phyloP scores from a whole-genome alignment of 2,329 filamentous ascomycete species.

The Monosporascus sp. region DNA sequence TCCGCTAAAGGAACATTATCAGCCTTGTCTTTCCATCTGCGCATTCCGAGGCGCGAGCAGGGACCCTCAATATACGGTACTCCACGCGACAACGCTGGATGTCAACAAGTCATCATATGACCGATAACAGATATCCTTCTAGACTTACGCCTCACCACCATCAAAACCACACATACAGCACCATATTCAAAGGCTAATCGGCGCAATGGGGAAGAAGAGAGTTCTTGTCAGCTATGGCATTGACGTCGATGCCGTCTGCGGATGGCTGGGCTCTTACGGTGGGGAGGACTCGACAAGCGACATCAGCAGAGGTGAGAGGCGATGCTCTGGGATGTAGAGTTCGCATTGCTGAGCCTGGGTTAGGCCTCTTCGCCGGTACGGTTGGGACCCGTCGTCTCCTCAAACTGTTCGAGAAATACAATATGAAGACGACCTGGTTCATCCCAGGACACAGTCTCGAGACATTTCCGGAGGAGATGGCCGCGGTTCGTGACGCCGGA shows the following conservation, averaged over 20 bases:
- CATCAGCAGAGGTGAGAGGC: slow-evolving; percentile 56
- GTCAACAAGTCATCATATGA: too few species aligned
- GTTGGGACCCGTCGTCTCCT: slow-evolving; percentile 60
- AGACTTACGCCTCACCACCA: too few species aligned
- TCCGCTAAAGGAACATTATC: too few species aligned
- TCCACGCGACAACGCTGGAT: too few species aligned
- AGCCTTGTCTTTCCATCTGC: too few species aligned
- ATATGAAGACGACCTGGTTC: slow-evolving; percentile 49
- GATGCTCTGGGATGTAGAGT: too few species aligned
- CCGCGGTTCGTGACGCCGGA: slow-evolving; percentile 54
- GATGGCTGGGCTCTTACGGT: slow-evolving; percentile 71
- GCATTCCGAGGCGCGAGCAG: too few species aligned
- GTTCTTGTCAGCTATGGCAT: slow-evolving; percentile 53
- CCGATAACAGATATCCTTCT: too few species aligned
- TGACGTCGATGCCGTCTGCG: slow-evolving; percentile 71
- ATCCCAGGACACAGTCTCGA: slow-evolving; percentile 53
- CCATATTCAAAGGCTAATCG: neutral
- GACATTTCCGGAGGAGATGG: slow-evolving; percentile 62
- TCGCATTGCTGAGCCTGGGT: neutral
- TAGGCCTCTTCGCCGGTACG: slow-evolving; percentile 60
- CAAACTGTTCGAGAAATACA: slow-evolving; percentile 44
- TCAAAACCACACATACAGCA: neutral
- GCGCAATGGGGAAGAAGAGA: slow-evolving; percentile 17
- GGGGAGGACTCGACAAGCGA: slow-evolving; percentile 68
- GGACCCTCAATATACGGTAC: too few species aligned